Conservation (phyloP, 2,329 filamentous ascomycete species). For the Penicillium freii region DNA sequence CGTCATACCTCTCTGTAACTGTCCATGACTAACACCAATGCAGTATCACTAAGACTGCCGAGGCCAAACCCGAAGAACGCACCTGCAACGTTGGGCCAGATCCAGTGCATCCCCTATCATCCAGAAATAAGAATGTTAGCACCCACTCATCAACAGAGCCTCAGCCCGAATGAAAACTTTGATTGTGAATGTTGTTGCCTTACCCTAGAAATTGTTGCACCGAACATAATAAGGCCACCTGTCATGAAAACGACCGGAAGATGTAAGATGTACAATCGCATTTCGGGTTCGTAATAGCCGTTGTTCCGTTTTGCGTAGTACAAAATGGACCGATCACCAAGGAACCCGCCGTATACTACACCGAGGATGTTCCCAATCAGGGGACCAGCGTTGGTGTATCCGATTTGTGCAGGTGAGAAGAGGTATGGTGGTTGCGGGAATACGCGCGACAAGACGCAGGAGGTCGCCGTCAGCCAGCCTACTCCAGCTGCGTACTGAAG, state of each 20-base stretch:
- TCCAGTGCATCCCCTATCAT: constrained; percentile 46
- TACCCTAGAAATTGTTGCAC: constrained; percentile 37
- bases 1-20: constrained; percentile 36
- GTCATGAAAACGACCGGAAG: constrained; percentile 42
- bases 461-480: constrained; percentile 36
- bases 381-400: constrained; percentile 35
- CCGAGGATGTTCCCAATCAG: constrained; percentile 45
- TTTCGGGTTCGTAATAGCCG: constrained; percentile 52
- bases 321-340: constrained; percentile 43
- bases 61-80: constrained; percentile 42
- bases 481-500: constrained; percentile 43
- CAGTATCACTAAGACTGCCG: constrained; percentile 38
- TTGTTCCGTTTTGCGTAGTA: constrained; percentile 45
- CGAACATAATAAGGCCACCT: constrained; percentile 46
- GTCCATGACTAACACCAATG: constrained; percentile 23
- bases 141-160: neutral
- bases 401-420: constrained; percentile 34
- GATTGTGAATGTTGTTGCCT: constrained; percentile 9
- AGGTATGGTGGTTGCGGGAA: constrained; percentile 38
- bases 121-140: neutral
- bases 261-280: constrained; percentile 42
- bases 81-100: constrained; percentile 40
- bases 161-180: neutral
- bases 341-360: constrained; percentile 40
- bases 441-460: constrained; percentile 34